Conservation (phyloP, 306 rosid species). For the Casuarina glauca region DNA sequence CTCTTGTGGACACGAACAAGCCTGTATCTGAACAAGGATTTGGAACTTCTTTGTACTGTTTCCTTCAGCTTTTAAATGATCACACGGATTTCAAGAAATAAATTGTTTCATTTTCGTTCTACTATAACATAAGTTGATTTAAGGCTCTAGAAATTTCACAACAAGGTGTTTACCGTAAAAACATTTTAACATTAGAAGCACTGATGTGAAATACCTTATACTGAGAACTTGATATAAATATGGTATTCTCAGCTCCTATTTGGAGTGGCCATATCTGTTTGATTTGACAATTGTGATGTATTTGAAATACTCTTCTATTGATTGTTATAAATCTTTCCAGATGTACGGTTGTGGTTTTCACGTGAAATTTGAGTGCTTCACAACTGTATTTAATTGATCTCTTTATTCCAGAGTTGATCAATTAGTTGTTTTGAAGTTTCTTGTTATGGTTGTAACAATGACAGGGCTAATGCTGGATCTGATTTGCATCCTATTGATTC, state of each 20-base stretch:
- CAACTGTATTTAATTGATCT: not conserved
- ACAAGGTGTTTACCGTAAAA: not conserved
- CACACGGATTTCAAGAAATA: not conserved
- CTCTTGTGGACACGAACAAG: not conserved
- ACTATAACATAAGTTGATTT: too few relatives aligned
- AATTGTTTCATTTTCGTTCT: not conserved
- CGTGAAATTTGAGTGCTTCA: not conserved
- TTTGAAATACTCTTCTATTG: not conserved
- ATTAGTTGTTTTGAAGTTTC: not conserved
- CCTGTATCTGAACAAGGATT: not conserved
- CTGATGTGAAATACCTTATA: not conserved
- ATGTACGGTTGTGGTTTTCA: not conserved
- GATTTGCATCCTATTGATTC: constrained; percentile 32
- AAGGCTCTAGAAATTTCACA: not conserved
- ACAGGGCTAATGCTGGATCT: constrained; percentile 54
- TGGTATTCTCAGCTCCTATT: not conserved
- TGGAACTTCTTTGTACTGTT: not conserved
- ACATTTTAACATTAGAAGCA: not conserved
- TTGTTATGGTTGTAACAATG: constrained; percentile 13
- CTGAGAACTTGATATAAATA: not conserved
- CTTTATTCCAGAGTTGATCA: not conserved
- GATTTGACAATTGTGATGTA: not conserved
- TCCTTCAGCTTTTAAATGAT: not conserved
- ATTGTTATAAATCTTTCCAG: not conserved
- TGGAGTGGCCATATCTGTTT: not conserved